phyloP scores from a whole-genome alignment of 495 filamentous ascomycete species.

The Penicillium lagena region DNA sequence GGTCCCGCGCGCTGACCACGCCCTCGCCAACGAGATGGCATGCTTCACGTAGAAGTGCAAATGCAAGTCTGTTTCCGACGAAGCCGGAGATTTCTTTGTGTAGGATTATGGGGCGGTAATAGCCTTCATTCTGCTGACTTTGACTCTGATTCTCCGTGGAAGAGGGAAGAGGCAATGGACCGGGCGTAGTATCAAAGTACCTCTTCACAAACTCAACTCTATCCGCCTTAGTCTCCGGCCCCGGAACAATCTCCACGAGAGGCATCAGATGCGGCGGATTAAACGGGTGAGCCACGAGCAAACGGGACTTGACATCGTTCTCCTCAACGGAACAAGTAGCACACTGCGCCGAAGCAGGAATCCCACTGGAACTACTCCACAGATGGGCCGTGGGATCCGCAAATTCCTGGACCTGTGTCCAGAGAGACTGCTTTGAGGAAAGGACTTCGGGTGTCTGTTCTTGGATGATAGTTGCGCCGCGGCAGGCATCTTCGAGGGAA shows the following conservation, averaged over 20 bases:
- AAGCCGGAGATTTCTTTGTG: slow-evolving; percentile 50
- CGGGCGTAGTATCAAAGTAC: slow-evolving; percentile 42
- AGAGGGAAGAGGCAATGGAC: slow-evolving; percentile 14
- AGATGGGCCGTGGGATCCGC: slow-evolving; percentile 36
- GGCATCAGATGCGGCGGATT: slow-evolving; percentile 62
- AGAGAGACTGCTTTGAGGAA: slow-evolving; percentile 45
- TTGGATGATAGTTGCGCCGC: slow-evolving; percentile 45
- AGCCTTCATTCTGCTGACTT: not conserved
- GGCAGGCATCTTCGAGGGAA: slow-evolving; percentile 34
- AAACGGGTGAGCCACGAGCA: slow-evolving; percentile 55
- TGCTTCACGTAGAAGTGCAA: slow-evolving; percentile 39
- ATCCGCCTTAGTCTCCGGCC: slow-evolving; percentile 25
- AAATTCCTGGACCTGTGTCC: slow-evolving; percentile 37
- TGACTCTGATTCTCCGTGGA: too few species aligned
- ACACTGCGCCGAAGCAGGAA: slow-evolving; percentile 43
- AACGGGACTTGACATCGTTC: slow-evolving; percentile 35
- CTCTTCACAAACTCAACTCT: slow-evolving; percentile 36
- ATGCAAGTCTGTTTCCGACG: slow-evolving; percentile 45
- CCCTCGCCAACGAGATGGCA: slow-evolving; percentile 42
- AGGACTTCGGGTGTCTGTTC: slow-evolving; percentile 52
- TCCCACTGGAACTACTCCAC: slow-evolving; percentile 54
- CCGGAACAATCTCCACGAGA: slow-evolving; percentile 53
- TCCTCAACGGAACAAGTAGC: slow-evolving; percentile 3
- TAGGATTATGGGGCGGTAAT: slow-evolving; percentile 42
- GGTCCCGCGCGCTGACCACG: slow-evolving; percentile 36